Conservation (phyloP, 208 protist species). For the Strigomonas galati region DNA sequence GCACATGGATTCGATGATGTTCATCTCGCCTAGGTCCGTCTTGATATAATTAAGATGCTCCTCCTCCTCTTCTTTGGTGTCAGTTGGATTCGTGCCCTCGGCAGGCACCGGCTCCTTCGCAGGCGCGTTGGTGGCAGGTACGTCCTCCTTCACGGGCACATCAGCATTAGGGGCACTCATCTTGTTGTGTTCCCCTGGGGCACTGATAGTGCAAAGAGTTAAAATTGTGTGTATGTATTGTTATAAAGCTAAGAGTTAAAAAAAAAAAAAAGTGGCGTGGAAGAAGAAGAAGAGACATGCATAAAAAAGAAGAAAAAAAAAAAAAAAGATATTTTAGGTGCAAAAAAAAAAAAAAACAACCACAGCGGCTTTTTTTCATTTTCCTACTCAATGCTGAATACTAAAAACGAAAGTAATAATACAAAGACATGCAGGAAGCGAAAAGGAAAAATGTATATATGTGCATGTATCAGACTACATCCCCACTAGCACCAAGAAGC, state of each 20-base stretch:
- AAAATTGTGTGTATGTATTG: background rate
- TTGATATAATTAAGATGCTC: conserved; percentile 47
- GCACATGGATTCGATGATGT: conserved; percentile 87
- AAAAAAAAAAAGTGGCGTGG: background rate
- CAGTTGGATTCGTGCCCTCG: conserved; percentile 8
- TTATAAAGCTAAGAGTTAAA: background rate
- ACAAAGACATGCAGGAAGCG: no score
- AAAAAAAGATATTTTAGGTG: conserved; percentile 11
- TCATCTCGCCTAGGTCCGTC: conserved; percentile 86
- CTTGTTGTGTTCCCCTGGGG: background rate
- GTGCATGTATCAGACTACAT: background rate
- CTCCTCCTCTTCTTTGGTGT: conserved; percentile 4
- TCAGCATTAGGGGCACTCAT: background rate
- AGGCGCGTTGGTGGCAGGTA: background rate
- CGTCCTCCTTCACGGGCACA: background rate
- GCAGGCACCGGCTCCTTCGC: background rate
- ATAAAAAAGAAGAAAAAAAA: background rate
- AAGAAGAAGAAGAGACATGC: background rate
- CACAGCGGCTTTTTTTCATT: no score
- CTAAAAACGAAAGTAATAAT: no score
- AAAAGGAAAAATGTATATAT: no score
- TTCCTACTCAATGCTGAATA: no score
- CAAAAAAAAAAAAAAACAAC: background rate
- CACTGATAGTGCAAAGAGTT: background rate
- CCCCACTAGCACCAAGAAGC: background rate